Base-by-base conservation (phyloP, 345 rosid genomes). In the Rubroshorea leprosula region DNA sequence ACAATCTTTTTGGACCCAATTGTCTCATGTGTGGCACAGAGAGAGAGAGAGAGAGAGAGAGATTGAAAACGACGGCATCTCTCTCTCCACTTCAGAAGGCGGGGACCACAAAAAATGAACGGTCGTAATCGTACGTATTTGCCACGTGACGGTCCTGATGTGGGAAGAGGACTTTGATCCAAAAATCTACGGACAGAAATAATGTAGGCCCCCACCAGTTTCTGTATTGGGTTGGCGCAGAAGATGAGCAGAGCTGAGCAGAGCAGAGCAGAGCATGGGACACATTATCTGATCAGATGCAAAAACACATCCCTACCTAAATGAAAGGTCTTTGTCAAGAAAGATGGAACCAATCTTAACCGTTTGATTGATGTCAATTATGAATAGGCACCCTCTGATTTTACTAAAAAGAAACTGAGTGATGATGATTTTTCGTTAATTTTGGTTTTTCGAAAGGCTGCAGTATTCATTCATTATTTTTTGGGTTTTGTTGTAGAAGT, bases 101-200 rank as follows among this genome's bases (percentile, higher is more conserved):
- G 69, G 77, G 71, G 5, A 52, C 68, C 62, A 26, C 1, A 11
- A 23, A 31, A 44, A 19, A 9, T 29, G 73, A 62, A 52, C 25
- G 67, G 74, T 67, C 70, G 12, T 23, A 14, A 55, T 66, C 66
- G 17, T 41, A 23, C 21, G n/a, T 0, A 0, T 12, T 1, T 24
- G 68, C 72, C 74, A 70, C 72, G 72, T 62, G 74, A 68, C 70
- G 68, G 76, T 64, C 7, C 6, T 1, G 43, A 47, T 49, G 26
- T 29, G 19, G 1, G 51, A 19, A 35, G 14, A n/a, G 9, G 52
- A 10, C 21, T 27, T 14, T 8, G 31, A 54, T 48, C 62, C 70
- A 61, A 53, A 64, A 3, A 39, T 50, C 41, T 19, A 66, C 64
- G 75, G 75, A 61, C 27, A 5, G 22, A 11, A 23, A 64, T 16